phyloP scores from a whole-genome alignment of 1,139 yeast species.

The Blastobotrys ciferrii region DNA sequence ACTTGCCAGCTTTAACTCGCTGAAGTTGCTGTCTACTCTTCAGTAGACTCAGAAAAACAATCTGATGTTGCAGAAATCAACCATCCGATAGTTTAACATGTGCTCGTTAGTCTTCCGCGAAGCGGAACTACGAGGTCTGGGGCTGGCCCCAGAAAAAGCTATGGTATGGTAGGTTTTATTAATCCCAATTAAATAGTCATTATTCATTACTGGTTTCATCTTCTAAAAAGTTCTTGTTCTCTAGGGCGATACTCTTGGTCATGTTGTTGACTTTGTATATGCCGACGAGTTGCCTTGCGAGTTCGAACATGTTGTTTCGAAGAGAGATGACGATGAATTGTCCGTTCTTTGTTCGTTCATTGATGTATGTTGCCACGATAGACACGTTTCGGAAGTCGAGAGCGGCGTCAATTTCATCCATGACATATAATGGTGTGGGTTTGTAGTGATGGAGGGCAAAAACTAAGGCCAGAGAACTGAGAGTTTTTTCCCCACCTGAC shows the following conservation, averaged over 20 bases:
- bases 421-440: constrained; percentile 96
- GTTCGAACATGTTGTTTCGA: constrained; percentile 96
- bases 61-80: too few species aligned
- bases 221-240: constrained; percentile 47
- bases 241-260: constrained; percentile 79
- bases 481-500: constrained; percentile 97
- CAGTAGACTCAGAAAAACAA: too few species aligned
- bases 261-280: constrained; percentile 89
- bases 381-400: constrained; percentile 95
- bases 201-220: background rate
- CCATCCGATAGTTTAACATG: too few species aligned
- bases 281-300: constrained; percentile 91
- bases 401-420: constrained; percentile 99
- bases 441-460: constrained; percentile 95
- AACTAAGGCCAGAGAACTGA: constrained; percentile 91
- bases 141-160: too few species aligned
- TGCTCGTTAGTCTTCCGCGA: too few species aligned
- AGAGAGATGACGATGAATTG: constrained; percentile 94
- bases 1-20: too few species aligned
- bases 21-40: too few species aligned
- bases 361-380: constrained; percentile 94
- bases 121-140: too few species aligned
- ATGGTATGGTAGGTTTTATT: too few species aligned
- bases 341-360: constrained; percentile 92
- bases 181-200: background rate